Conservation (phyloP, 2,329 filamentous ascomycete genomes). For the Arthrocladium fulminans region DNA sequence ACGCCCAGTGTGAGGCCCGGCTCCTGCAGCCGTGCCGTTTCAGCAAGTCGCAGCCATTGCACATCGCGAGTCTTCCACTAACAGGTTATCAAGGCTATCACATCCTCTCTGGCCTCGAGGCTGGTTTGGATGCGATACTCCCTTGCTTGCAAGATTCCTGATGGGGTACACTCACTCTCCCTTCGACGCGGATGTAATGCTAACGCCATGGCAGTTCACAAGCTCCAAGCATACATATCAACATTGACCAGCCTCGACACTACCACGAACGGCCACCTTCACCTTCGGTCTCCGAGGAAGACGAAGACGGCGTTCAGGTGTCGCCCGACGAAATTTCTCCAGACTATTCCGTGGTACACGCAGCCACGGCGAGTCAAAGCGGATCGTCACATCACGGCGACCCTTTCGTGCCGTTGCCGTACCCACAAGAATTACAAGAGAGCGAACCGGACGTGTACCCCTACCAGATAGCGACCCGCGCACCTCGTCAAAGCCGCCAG, state of each 20-base stretch:
- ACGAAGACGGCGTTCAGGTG: slow-evolving; percentile 36
- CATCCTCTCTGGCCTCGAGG: slow-evolving; percentile 18
- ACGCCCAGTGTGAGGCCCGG: neutral
- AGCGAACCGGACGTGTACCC: slow-evolving; percentile 39
- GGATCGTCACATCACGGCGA: slow-evolving; percentile 22
- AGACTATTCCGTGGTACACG: slow-evolving; percentile 19
- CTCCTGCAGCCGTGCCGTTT: neutral
- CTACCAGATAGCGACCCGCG: slow-evolving; percentile 13
- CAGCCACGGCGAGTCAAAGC: slow-evolving; percentile 21
- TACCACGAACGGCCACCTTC: slow-evolving; percentile 33
- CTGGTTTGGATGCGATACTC: slow-evolving; percentile 22
- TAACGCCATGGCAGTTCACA: slow-evolving; percentile 9
- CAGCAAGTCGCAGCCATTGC: slow-evolving; percentile 6
- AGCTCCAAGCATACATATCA: slow-evolving; percentile 31
- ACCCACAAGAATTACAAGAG: slow-evolving; percentile 34
- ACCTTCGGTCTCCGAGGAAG: slow-evolving; percentile 33
- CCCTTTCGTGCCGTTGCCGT: slow-evolving; percentile 28
- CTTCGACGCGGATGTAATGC: neutral
- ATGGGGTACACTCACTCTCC: slow-evolving; percentile 19
- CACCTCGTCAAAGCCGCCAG: neutral
- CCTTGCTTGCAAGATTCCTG: slow-evolving; percentile 20
- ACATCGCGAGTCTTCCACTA: slow-evolving; percentile 12
- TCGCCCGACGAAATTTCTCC: slow-evolving; percentile 27
- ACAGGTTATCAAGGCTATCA: slow-evolving; percentile 23
- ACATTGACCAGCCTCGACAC: slow-evolving; percentile 34